Evolutionary conservation across 495 filamentous ascomycete species (phyloP).

Genomic region (Aspergillus olivimuriae): DNA sequence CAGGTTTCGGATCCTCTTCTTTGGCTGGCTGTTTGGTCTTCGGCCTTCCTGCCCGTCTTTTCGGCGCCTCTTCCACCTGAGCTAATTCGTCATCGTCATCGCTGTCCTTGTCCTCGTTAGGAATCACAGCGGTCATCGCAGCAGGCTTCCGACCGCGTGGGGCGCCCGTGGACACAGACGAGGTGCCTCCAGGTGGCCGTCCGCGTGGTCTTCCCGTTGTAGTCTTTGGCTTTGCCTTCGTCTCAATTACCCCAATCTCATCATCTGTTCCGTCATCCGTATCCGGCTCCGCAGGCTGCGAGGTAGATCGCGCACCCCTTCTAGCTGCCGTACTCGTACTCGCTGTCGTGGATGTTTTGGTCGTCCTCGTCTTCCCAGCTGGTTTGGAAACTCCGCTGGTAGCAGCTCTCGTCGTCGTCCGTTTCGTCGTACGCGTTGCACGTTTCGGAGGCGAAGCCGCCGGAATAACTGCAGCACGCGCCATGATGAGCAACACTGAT

Average conservation of each 20-base stretch:
- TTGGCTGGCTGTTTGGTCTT: slow-evolving; percentile 18
- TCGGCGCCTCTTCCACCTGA: slow-evolving; percentile 23
- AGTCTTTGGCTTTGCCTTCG: slow-evolving; percentile 9
- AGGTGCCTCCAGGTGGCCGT: slow-evolving; percentile 13
- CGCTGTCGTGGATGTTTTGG: slow-evolving; percentile 12
- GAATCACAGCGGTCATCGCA: slow-evolving; percentile 4
- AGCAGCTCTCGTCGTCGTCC: slow-evolving; percentile 12
- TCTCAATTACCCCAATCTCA: slow-evolving; percentile 30
- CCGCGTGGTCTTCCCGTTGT: slow-evolving; percentile 10
- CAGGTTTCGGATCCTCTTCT: slow-evolving; percentile 10
- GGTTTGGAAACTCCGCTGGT: slow-evolving; percentile 8
- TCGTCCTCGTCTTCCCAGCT: slow-evolving; percentile 15
- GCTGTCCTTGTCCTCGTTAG: slow-evolving; percentile 7
- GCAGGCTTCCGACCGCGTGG: slow-evolving; percentile 16
- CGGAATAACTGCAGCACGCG: slow-evolving; percentile 37
- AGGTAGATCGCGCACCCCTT: neutral
- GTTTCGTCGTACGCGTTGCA: slow-evolving; percentile 23
- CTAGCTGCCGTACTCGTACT: too few species aligned
- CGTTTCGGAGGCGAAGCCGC: slow-evolving; percentile 29
- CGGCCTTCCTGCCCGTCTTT: slow-evolving; percentile 32
- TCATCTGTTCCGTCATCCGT: slow-evolving; percentile 35
- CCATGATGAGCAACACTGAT: slow-evolving; percentile 24
- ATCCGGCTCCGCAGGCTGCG: slow-evolving; percentile 8
- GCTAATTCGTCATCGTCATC: slow-evolving; percentile 16
- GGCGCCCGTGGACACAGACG: slow-evolving; percentile 11